phyloP scores from a whole-genome alignment of 1,284 basidiomycete genomes.

The Heterobasidion irregulare region DNA sequence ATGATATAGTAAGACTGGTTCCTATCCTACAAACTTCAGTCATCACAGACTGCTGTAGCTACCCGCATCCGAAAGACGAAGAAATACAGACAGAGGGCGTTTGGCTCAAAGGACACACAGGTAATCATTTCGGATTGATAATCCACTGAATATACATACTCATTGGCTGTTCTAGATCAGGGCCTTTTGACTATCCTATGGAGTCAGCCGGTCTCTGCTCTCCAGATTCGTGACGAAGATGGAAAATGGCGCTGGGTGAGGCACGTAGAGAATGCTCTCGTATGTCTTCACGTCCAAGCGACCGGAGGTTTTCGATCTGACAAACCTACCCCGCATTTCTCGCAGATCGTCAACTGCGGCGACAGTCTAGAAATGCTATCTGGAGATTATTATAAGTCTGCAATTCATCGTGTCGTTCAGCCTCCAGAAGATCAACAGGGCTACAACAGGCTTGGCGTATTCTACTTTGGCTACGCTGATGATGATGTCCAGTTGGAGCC shows the following conservation, averaged over 20 bases:
- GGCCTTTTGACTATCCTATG: constrained; percentile 47
- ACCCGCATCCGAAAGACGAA: constrained; percentile 34
- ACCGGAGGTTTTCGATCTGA: background rate
- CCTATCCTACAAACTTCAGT: background rate
- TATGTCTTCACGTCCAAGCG: constrained; percentile 15
- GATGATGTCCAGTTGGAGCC: constrained; percentile 26
- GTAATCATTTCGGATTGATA: constrained; percentile 17
- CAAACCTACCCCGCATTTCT: background rate
- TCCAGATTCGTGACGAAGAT: constrained; percentile 46
- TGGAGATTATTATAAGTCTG: constrained; percentile 35
- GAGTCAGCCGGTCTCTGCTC: constrained; percentile 48
- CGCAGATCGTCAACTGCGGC: constrained; percentile 47
- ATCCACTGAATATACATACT: background rate
- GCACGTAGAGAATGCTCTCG: constrained; percentile 52
- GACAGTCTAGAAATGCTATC: constrained; percentile 51
- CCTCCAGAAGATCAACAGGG: constrained; percentile 39
- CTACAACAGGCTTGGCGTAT: constrained; percentile 36
- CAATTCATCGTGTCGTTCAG: constrained; percentile 29
- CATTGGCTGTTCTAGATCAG: constrained; percentile 26
- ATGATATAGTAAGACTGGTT: constrained; percentile 24
- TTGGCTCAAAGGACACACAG: constrained; percentile 60
- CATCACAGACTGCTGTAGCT: constrained; percentile 10
- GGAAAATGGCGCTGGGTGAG: constrained; percentile 51
- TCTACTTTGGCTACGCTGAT: constrained; percentile 32
- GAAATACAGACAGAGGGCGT: constrained; percentile 45